These are phyloP conservation scores for Aspergillus mulundensis DNA, from an alignment of 495 filamentous ascomycete species.

Conservation along the genomic window DNA sequence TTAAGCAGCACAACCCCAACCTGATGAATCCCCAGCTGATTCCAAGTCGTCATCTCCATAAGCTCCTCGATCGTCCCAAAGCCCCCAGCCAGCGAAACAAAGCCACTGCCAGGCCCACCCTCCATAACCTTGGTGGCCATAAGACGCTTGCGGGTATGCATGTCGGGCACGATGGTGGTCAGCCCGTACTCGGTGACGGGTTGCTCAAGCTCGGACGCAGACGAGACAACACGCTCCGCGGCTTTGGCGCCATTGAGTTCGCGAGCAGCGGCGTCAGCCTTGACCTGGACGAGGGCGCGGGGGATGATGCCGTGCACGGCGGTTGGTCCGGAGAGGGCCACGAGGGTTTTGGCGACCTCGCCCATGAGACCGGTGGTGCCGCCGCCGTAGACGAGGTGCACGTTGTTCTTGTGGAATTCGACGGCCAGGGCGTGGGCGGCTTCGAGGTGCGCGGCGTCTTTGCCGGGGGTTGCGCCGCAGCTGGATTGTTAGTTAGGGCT, in stretches of 20 bases:
- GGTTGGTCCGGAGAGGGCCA: slow-evolving; percentile 72
- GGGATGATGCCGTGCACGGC: slow-evolving; percentile 94
- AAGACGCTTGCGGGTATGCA: slow-evolving; percentile 90
- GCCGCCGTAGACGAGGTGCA: slow-evolving; percentile 87
- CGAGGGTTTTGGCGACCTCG: slow-evolving; percentile 79
- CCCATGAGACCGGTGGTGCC: slow-evolving; percentile 95
- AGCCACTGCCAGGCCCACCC: slow-evolving; percentile 79
- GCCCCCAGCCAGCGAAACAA: slow-evolving; percentile 83
- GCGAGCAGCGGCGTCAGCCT: background rate
- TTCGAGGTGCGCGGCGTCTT: slow-evolving; percentile 61
- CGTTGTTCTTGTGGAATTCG: slow-evolving; percentile 66
- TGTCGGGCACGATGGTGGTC: slow-evolving; percentile 85
- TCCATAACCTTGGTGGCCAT: slow-evolving; percentile 85
- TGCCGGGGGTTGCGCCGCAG: slow-evolving; percentile 75
- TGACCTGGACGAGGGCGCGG: slow-evolving; percentile 50
- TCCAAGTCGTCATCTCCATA: slow-evolving; percentile 96
- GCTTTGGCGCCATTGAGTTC: slow-evolving; percentile 28
- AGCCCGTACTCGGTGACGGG: slow-evolving; percentile 56
- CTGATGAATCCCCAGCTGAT: slow-evolving; percentile 90
- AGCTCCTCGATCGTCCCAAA: slow-evolving; percentile 96
- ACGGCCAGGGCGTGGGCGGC: slow-evolving; percentile 72
- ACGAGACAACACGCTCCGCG: slow-evolving; percentile 30
- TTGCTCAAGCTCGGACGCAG: slow-evolving; percentile 11
- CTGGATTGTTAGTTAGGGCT: slow-evolving; percentile 17
- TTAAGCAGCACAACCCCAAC: slow-evolving; percentile 78